These are phyloP conservation scores for Catenaria anguillulae DNA, from an alignment of 371 early-diverging fungal species.

Conservation along the genomic window DNA sequence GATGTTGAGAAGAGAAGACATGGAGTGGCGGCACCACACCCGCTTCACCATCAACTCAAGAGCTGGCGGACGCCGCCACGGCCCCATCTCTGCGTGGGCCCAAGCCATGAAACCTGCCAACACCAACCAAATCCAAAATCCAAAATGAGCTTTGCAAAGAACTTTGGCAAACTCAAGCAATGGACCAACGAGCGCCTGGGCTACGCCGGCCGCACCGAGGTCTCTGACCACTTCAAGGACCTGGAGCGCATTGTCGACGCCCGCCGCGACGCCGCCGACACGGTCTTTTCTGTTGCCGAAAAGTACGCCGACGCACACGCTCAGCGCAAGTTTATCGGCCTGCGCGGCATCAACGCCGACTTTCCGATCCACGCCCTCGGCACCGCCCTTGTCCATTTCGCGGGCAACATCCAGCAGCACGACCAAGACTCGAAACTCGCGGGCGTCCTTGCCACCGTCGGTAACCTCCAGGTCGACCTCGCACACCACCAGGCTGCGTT, in stretches of 20 bases:
- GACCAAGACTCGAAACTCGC: constrained; percentile 44
- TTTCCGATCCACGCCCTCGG: constrained; percentile 46
- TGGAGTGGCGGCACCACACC: no score
- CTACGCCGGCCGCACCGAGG: constrained; percentile 16
- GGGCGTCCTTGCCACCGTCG: constrained; percentile 33
- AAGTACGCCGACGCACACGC: constrained; percentile 19
- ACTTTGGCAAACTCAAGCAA: constrained; percentile 10
- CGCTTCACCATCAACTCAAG: no score
- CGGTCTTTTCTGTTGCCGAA: constrained; percentile 16
- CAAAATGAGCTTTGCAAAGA: constrained; percentile 7
- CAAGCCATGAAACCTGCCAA: no score
- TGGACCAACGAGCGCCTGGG: constrained; percentile 15
- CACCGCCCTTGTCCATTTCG: constrained; percentile 35
- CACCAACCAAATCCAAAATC: no score
- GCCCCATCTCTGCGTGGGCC: no score
- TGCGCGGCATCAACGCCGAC: constrained; percentile 35
- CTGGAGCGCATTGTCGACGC: constrained; percentile 25
- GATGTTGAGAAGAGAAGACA: no score
- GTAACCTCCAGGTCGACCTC: constrained; percentile 46
- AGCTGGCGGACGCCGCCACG: no score
- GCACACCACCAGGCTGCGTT: constrained; percentile 32
- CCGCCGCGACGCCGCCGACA: constrained; percentile 20
- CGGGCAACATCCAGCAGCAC: no score
- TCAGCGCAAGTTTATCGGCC: constrained; percentile 17
- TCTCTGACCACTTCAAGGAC: constrained; percentile 28